Base-by-base conservation (phyloP, 208 protist species). In the Leptomonas pyrrhocoris region DNA sequence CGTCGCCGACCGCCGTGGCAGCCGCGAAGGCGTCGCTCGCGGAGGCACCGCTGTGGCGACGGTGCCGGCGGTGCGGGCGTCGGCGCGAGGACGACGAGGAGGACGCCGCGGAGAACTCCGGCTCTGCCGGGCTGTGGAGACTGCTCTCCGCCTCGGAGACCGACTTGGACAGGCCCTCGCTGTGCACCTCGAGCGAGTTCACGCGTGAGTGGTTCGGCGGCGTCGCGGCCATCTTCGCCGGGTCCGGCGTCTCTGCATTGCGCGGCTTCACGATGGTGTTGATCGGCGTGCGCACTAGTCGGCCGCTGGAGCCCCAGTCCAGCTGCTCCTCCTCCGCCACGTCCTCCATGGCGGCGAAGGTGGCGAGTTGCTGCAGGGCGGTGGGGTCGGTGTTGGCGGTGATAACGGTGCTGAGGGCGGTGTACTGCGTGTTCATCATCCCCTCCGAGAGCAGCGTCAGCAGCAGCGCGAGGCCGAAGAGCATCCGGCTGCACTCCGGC, bases 321-420 rank as follows among this genome's bases (percentile, higher is more conserved):
- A 93, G 75, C 13, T 90, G 58, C 56, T 93, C 78, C 76, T 90
- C 85, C 72, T 93, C 84, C 36, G 84, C 88, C 2, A 84, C 74
- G 13, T 82, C 83, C 42, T 80, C 70, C 65, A 93, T 58, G 13
- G 88, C 82, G 4, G 73, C 81, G 60, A 93, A 93, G 43, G 78
- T 87, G 28, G 83, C 84, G 34, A 93, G 73, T 71, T 93, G 85
- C 67, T 88, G 79, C 60, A 93, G 69, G 1, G 81, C 76, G 13
- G 78, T 80, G 12, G 88, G 84, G 62, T 73, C 64, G 15, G 57
- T 70, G 49, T 61, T 66, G 30, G 60, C 60, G 16, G 83, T 86
- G 43, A 90, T 84, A 58, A 61, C 64, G 18, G 71, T 84, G 73
- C 88, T 90, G 50, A 93, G 71, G 16, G 61, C 84, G 4, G 73